A percentile compares a stretch with the other conserved stretches of the same genome.
phyloP scores from a whole-genome alignment of 805 yeast species.

The Saturnispora sekii region DNA sequence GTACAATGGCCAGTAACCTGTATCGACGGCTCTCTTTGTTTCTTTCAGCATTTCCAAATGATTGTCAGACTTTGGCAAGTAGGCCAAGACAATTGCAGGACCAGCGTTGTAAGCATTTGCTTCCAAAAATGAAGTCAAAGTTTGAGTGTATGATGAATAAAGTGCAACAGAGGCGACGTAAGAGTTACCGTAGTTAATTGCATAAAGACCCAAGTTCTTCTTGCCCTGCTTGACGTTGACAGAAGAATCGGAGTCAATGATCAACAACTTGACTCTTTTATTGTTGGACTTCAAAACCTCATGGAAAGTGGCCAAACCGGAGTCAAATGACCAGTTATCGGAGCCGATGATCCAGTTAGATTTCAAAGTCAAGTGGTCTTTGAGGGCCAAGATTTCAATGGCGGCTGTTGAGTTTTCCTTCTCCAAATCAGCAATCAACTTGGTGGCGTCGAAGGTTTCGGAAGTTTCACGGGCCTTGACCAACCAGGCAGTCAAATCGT shows the following conservation, averaged over 20 bases:
- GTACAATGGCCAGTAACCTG: conserved; percentile 96
- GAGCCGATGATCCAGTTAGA: conserved; percentile 85
- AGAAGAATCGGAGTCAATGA: conserved; percentile 79
- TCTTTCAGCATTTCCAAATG: conserved; percentile 72
- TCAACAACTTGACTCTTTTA: conserved; percentile 70
- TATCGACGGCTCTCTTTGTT: conserved; percentile 81
- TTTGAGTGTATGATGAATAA: conserved; percentile 88
- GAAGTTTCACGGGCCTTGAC: conserved; percentile 35
- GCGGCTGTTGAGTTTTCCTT: conserved; percentile 24
- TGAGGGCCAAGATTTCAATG: conserved; percentile 35
- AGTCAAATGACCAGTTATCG: conserved; percentile 90
- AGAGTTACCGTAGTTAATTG: conserved; percentile 83
- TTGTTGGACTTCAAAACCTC: conserved; percentile 60
- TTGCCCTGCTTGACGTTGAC: conserved; percentile 47
- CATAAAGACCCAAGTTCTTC: conserved; percentile 89
- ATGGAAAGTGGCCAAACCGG: conserved; percentile 88
- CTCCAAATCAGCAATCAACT: conserved; percentile 25
- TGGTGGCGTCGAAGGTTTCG: conserved; percentile 22
- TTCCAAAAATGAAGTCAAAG: conserved; percentile 78
- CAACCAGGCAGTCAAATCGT: conserved; percentile 62
- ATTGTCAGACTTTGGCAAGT: conserved; percentile 62
- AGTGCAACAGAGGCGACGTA: conserved; percentile 94
- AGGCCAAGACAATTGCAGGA: conserved; percentile 86
- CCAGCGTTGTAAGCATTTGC: conserved; percentile 76
- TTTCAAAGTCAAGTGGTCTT: conserved; percentile 36